Evolutionary conservation across 2,329 filamentous ascomycete species (phyloP), one percentile per base, ranked within the genome.

Genomic region (Arthrobotrys pseudoclavata): DNA sequence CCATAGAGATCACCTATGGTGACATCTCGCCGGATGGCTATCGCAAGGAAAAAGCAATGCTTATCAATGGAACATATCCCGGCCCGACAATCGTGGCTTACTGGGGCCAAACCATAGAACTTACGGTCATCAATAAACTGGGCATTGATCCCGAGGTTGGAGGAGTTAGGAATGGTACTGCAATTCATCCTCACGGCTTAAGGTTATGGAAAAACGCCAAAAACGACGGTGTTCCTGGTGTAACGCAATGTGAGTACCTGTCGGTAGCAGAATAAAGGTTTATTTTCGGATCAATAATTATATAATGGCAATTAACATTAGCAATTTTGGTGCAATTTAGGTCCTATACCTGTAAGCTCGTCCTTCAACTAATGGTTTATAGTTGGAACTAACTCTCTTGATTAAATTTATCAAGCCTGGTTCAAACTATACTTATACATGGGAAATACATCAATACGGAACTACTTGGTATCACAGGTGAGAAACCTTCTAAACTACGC

Each of bases 51-150:
- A 79, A 85, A 37, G 83, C 85, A 13, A 80, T 85, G 75, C 85
- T 92, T 29, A 85, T 92, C 81, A 91, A 91, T 82, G 88, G 87
- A 10, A 86, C 88, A 53, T 90, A 88, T 76, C 91, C 91, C 0
- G 91, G 90, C 0, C 91, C 91, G 0, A 85, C 86, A 13, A 88
- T 93, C 66, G 86, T 87, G 76, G 89, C 88, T 20, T 87, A 89
- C 82, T 90, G 88, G 88, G 88, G 88, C 47, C 88, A 69, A 34
- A 61, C 13, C 4, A 45, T 85, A n/a, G 4, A 34, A 7, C 47
- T 70, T 20, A 70, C 42, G 6, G 67, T 70, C 0, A 70, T 63
- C 12, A 70, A 70, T 18, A 62, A 42, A 22, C 13, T 70, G 2
- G 67, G 67, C 6, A 13, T 42, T 1, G 22, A 53, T n/a, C n/a